These are phyloP conservation scores for Aspergillus panamensis DNA, from an alignment of 495 filamentous ascomycete species.

Conservation along the genomic window DNA sequence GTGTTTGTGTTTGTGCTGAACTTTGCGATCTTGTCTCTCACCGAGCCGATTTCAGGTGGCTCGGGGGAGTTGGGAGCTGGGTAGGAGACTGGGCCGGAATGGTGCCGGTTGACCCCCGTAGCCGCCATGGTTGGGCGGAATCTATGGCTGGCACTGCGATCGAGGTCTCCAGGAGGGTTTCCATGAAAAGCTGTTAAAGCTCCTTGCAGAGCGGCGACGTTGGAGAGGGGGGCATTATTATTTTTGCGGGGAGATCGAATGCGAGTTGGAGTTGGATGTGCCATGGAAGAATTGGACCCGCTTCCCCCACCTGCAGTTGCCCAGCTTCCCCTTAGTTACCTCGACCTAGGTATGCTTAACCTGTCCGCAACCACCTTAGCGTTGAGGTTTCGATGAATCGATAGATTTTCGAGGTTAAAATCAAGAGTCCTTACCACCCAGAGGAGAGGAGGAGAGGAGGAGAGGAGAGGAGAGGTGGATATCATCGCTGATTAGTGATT, in stretches of 20 bases:
- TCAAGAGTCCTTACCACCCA: no score
- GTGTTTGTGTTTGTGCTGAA: constrained; percentile 29
- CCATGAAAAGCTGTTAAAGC: constrained; percentile 38
- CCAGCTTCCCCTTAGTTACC: neutral
- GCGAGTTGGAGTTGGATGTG: constrained; percentile 28
- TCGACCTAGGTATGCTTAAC: neutral
- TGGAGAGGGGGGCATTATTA: constrained; percentile 12
- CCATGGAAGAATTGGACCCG: constrained; percentile 34
- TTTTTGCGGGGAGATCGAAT: constrained; percentile 25
- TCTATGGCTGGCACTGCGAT: constrained; percentile 20
- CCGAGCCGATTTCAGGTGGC: constrained; percentile 39
- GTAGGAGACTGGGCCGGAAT: constrained; percentile 17
- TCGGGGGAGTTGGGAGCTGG: constrained; percentile 23
- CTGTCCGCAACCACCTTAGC: neutral
- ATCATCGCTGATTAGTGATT: neutral
- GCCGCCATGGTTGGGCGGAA: constrained; percentile 7
- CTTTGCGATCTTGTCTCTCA: constrained; percentile 42
- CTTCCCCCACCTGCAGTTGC: neutral
- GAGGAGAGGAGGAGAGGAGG: neutral
- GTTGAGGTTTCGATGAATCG: neutral
- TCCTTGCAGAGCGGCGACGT: constrained; percentile 33
- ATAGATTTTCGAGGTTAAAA: neutral
- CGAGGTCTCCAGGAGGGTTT: constrained; percentile 18
- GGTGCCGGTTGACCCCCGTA: constrained; percentile 14
- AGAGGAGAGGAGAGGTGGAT: neutral